Evolutionary conservation across 2,329 filamentous ascomycete species (phyloP), one percentile per base, ranked within the genome.

Genomic region (Nigrospora sphaerica): DNA sequence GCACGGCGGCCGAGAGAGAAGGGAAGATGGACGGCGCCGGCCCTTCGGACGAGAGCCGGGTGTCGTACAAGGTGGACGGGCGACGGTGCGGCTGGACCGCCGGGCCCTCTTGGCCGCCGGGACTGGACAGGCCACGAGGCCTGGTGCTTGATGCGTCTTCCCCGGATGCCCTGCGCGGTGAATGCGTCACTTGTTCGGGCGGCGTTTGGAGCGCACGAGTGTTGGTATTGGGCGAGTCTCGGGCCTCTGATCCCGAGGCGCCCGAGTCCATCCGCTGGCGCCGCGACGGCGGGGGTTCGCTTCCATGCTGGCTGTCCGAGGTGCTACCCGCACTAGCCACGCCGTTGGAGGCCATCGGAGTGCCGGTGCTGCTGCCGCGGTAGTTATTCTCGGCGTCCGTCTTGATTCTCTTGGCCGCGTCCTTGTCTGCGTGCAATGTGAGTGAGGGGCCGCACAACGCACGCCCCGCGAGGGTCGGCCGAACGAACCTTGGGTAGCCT

Each of bases 321-420:
- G 71, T 67, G 43, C 73, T 77, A 4, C 63, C 64, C n/a, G 65
- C 63, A 37, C 64, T 68, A 13, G 54, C 58, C 37, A 61, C 61
- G 23, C 62, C 65, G 6, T 67, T 67, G 0, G 67, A 68, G 11
- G 61, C 65, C 37, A 65, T 66, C 4, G 68, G 68, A 4, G 65
- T 68, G 11, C 67, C 69, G 33, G 67, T 69, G 49, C 67, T 71
- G 46, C 66, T 68, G 2, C 69, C 67, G 14, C 59, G 55, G 23
- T 54, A 52, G 40, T 54, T 57, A 18, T 56, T 58, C 18, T 71
- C 60, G 17, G 49, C 52, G 4, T 78, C 75, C 3, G 73, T 56
- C 54, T 73, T 79, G 9, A 70, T 56, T 36, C 75, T 63, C 48
- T 79, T 81, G 10, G 71, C 68, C 1, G 59, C 61, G 46, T 80